Evolutionary conservation across 768 basidiomycete genomes (phyloP).

Genomic region (Agaricus sinodeliciosus): DNA sequence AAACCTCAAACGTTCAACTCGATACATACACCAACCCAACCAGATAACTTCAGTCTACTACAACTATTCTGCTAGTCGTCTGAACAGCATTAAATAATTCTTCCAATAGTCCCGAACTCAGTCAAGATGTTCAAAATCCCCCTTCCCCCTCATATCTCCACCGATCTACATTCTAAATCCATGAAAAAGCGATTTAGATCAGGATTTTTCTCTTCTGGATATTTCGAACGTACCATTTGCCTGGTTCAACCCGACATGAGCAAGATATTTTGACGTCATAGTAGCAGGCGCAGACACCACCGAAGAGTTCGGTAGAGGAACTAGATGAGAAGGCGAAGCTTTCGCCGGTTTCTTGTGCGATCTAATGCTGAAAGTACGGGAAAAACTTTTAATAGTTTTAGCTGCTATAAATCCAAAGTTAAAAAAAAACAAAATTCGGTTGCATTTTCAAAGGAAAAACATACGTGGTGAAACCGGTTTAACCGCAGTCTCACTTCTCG

Average conservation of each 20-base stretch:
- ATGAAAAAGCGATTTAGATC: slow-evolving; percentile 45
- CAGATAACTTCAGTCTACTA: slow-evolving; percentile 4
- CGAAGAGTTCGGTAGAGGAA: slow-evolving; percentile 25
- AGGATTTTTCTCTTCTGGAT: slow-evolving; percentile 32
- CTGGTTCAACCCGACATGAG: slow-evolving; percentile 53
- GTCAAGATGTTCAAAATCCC: slow-evolving; percentile 20
- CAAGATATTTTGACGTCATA: slow-evolving; percentile 59
- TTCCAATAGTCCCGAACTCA: slow-evolving; percentile 28
- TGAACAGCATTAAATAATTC: no score
- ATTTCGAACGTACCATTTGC: slow-evolving; percentile 43
- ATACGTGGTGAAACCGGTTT: neutral
- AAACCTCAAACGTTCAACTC: neutral
- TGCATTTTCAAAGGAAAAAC: slow-evolving; percentile 16
- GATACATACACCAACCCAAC: slow-evolving; percentile 2
- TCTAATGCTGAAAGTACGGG: slow-evolving; percentile 25
- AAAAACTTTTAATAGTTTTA: slow-evolving; percentile 14
- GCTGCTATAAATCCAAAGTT: neutral
- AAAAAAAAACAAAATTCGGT: neutral
- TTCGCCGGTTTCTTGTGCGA: slow-evolving; percentile 13
- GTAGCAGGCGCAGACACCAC: slow-evolving; percentile 54
- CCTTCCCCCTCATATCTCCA: slow-evolving; percentile 21
- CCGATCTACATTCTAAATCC: slow-evolving; percentile 21
- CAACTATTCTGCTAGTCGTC: slow-evolving; percentile 13
- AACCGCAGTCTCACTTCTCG: slow-evolving; percentile 14
- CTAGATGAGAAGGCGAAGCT: slow-evolving; percentile 16